Evolutionary conservation across 1,139 yeast genomes (phyloP), one percentile per base, ranked within the genome.

Genomic region (Suhomyces choctaworum): DNA sequence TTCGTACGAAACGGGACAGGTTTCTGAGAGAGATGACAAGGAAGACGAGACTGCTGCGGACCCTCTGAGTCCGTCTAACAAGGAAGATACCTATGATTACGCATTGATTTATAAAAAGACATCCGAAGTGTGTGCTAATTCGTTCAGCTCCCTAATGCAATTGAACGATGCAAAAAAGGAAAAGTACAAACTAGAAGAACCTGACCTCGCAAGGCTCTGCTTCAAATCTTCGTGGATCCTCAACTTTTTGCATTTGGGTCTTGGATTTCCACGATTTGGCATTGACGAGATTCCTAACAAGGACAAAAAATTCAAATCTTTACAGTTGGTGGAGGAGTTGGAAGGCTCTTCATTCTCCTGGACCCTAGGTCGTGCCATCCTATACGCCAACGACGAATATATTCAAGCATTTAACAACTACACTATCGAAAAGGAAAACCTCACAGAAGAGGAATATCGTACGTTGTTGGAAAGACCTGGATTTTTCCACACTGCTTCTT

Each of bases 331-430:
- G 13, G 85, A 82, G 42, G 67, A 72, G 35, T 64, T 85, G 31
- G 78, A 78, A 26, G 88, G 86, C 0, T 66, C 76, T 1, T 78
- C 81, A 25, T 82, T 84, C 42, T 77, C 92, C 1, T 87, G 96
- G 96, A 85, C 95, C 1, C 61, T 86, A 30, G 96, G 95, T 2
- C 67, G 90, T 34, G 95, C 94, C 3, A 57, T 86, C 4, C 56
- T 87, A 17, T 86, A 86, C 51, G 66, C 74, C 29, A 70, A 66
- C 44, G 75, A 68, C 41, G 75, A 68, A 42, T 69, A 66, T 37
- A 53, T 60, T 9, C 69, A 64, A 39, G 72, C 73, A 2, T 65
- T 42, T 44, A 60, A 61, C 36, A 64, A 65, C 39, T 52, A 48
- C 32, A 51, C 66, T 16, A 20, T 28, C 11, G 14, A 33, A 11